Conservation (phyloP, 106 monocot species). For the Platanthera guangdongensis region DNA sequence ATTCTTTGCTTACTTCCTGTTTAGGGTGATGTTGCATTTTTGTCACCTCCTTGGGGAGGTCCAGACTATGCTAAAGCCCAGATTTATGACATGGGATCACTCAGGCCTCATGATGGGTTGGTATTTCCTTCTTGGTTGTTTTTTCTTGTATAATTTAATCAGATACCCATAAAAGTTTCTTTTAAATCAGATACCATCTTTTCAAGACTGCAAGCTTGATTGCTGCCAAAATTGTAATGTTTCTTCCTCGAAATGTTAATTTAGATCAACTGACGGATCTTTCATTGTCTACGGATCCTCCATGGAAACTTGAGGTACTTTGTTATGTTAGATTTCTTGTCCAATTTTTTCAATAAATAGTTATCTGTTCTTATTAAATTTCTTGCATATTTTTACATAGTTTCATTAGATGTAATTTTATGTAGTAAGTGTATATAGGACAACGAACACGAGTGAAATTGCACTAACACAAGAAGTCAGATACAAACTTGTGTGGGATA, state of each 20-base stretch:
- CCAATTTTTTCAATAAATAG: no score
- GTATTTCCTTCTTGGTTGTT: slow-evolving; percentile 1
- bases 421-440: no score
- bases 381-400: no score
- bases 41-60: slow-evolving; percentile 99
- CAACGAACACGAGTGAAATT: no score
- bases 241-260: slow-evolving; percentile 83
- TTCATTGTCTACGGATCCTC: slow-evolving; percentile 47
- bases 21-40: slow-evolving; percentile 66
- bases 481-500: no score
- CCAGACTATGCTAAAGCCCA: slow-evolving; percentile 73
- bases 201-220: slow-evolving; percentile 59
- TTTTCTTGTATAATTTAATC: background rate
- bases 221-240: slow-evolving; percentile 82
- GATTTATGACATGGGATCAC: slow-evolving; percentile 62
- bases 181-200: slow-evolving; percentile 42
- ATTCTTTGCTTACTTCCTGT: background rate
- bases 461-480: no score
- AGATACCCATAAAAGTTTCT: slow-evolving; percentile 2
- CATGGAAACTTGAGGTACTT: slow-evolving; percentile 83
- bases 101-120: slow-evolving; percentile 79
- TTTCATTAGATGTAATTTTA: no score
- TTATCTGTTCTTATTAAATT: no score
- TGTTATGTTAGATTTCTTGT: background rate
- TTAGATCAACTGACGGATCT: slow-evolving; percentile 75